A percentile compares a stretch with the other conserved stretches of the same genome.
Evolutionary conservation across 169 alveolate genomes (phyloP).

Genomic region (Perkinsus olseni): DNA sequence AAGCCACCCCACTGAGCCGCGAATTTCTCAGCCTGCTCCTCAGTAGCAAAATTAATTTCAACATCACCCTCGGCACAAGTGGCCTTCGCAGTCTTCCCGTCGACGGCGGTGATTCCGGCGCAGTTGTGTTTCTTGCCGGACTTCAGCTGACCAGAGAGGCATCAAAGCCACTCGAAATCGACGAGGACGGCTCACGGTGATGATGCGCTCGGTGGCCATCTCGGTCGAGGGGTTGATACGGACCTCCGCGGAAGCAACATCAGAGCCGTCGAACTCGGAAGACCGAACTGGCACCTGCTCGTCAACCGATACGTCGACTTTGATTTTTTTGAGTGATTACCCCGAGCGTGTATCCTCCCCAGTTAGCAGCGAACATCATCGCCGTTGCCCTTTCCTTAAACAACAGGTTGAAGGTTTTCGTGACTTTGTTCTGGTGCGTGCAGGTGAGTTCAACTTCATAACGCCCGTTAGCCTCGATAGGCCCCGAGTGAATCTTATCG

Average conservation of each 20-base stretch:
- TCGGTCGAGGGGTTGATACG: neutral
- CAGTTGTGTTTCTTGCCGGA: neutral
- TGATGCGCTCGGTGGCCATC: neutral
- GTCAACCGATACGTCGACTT: neutral
- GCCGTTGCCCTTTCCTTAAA: neutral
- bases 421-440: neutral
- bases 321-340: neutral
- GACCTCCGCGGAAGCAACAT: neutral
- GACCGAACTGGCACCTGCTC: neutral
- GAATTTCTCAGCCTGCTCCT: neutral
- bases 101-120: neutral
- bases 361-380: neutral
- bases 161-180: neutral
- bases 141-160: neutral
- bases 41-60: neutral
- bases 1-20: neutral
- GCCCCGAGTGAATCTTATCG: neutral
- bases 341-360: neutral
- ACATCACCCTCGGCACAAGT: neutral
- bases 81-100: neutral
- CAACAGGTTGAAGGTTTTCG: neutral
- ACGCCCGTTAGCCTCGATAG: neutral
- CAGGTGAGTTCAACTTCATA: neutral
- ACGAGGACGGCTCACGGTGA: neutral
- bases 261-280: neutral